Base-by-base conservation (phyloP, 129 eudicot species). In the Centaurea solstitialis region DNA sequence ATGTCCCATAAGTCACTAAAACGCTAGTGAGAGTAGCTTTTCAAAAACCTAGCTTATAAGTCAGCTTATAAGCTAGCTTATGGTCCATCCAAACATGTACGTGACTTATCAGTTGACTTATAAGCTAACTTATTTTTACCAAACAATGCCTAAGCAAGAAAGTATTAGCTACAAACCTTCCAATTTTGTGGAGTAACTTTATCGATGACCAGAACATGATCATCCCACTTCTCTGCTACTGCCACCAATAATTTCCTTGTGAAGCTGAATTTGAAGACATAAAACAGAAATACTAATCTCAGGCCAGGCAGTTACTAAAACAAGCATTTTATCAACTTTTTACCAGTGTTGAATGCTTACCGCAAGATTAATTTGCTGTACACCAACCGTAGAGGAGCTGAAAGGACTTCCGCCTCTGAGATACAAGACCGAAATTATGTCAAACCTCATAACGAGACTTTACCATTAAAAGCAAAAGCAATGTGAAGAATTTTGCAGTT, bases 321-420 rank as follows among this genome's bases (percentile, higher is more conserved):
- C 65, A 11, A 74, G 20, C 70, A 30, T 8, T 17, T 24, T 17
- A 78, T 39, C 65, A 69, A 18, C 41, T 33, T 7, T 45, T 33
- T 43, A 66, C 35, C 70, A 47, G 9, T 75, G 74, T 28, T 7
- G 22, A 59, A 74, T 23, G 74, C 90, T 86, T 68, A 90, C 97
- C 93, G 95, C 86, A 92, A 81, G 76, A 94, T 90, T 80, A 91
- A 85, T 85, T 94, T 94, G 87, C 97, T 92, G 88, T 94, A 94
- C 45, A 94, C 98, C 92, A 94, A 82, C 89, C 92, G 92, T 71
- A 95, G 98, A 87, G 98, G 98, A 30, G 98, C 98, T 80, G 98
- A 90, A 82, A 94, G 98, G 62, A 94, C 97, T 77, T 90, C 96
- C 57, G 92, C 93, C 85, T 94, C 98, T 94, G 93, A 75, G 61